Base-by-base conservation (phyloP, 441 rosid species). In the Flueggea neowawraea region DNA sequence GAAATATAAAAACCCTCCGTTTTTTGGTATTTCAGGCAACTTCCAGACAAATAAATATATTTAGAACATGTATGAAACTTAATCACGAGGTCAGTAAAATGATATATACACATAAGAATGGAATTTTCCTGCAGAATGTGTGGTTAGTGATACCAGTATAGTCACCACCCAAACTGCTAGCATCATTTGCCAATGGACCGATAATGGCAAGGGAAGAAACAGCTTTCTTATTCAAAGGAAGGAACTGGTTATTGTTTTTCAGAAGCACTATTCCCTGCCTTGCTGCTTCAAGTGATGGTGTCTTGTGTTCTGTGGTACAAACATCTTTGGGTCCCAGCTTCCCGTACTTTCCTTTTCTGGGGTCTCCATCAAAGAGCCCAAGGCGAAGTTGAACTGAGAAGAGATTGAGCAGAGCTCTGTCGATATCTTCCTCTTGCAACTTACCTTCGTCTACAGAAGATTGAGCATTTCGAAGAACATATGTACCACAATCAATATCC, bases 201-300 rank as follows among this genome's bases (percentile, higher is more conserved):
- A 90, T 75, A 48, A 94, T 81, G 9, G 98, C 96, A 10, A 90
- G 22, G 1, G 89, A 77, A 52, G 72, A 84, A 75, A 85, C 89
- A 58, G 53, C 80, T 31, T 57, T 58, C 52, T 70, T 73, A n/a
- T 86, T 83, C 33, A 90, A 77, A 61, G 98, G 98, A 43, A 94
- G 81, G 10, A 81, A 69, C 3, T 78, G 75, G 11, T 80, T 79
- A 0, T 68, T 77, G 67, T 91, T 94, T 64, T 94, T 87, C 16
- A 94, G 84, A 9, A 94, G 91, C 67, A 94, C 98, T 54, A 94
- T 78, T 66, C 96, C 97, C 75, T 89, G 95, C 68, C 89, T 82
- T 31, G 96, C 95, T 10, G 98, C 97, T 72, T 94, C 98, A 4
- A 85, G 90, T 12, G 98, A 95, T 16, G 89, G 81, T 52, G 75